Evolutionary conservation across 805 yeast species (phyloP).

Genomic region (Blastobotrys muscicola): DNA sequence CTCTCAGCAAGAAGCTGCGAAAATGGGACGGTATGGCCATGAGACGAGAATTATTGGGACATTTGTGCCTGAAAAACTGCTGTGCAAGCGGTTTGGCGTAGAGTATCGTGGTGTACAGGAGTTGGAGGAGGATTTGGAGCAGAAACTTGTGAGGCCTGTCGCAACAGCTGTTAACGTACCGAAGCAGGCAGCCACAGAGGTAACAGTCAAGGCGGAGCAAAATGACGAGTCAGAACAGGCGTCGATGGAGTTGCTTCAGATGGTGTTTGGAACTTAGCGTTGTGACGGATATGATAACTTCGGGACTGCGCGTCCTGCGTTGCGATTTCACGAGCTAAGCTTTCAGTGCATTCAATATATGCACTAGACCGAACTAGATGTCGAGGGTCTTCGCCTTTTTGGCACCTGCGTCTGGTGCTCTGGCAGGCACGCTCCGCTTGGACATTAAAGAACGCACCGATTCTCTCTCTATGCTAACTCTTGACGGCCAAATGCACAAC

Average conservation of each 20-base stretch:
- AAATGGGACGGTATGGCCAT: slow-evolving; percentile 17
- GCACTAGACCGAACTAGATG: too few species aligned
- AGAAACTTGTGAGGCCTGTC: not conserved
- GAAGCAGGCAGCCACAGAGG: too few species aligned
- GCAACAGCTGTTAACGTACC: not conserved
- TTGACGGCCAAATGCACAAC: too few species aligned
- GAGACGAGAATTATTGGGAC: slow-evolving; percentile 12
- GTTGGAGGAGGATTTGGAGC: not conserved
- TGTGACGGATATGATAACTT: too few species aligned
- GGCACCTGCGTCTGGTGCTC: too few species aligned
- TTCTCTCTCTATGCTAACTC: too few species aligned
- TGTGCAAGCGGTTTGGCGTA: slow-evolving; percentile 22
- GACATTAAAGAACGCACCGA: too few species aligned
- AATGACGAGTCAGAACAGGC: slow-evolving; percentile 15
- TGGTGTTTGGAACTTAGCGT: slow-evolving; percentile 18
- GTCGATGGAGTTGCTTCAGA: slow-evolving; percentile 16
- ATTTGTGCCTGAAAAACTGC: slow-evolving; percentile 18
- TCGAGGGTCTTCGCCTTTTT: too few species aligned
- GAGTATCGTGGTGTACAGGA: slow-evolving; percentile 6
- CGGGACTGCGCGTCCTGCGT: too few species aligned
- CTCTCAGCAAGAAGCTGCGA: slow-evolving; percentile 16
- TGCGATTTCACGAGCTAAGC: too few species aligned
- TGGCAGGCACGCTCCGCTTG: too few species aligned
- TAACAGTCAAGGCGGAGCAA: slow-evolving; percentile 10
- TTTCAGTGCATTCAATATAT: too few species aligned